Percentiles rank a stretch among this genome's conserved stretches.
Evolutionary conservation across 2,329 filamentous ascomycete species (phyloP).

Genomic region (Trichoderma guizhouense): DNA sequence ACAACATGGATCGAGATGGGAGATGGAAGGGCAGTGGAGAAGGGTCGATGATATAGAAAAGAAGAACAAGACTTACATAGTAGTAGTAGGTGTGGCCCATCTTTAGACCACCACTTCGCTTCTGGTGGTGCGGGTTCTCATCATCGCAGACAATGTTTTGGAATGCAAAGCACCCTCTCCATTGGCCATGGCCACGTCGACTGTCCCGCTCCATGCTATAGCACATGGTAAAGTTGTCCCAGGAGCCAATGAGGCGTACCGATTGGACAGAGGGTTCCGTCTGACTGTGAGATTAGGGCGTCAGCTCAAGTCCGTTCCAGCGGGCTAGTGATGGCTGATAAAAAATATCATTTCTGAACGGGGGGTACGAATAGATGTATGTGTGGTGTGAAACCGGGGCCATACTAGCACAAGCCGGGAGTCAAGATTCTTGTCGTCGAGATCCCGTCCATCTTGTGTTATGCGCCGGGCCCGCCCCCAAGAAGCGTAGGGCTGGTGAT

Average conservation of each 20-base stretch:
- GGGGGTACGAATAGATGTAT: background rate
- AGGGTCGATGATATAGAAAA: slow-evolving; percentile 18
- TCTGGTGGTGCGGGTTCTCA: slow-evolving; percentile 43
- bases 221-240: slow-evolving; percentile 84
- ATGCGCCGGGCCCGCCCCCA: background rate
- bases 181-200: slow-evolving; percentile 70
- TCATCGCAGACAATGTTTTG: slow-evolving; percentile 82
- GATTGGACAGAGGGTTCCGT: slow-evolving; percentile 60
- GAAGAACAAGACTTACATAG: slow-evolving; percentile 56
- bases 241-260: slow-evolving; percentile 83
- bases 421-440: background rate
- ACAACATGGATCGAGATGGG: background rate
- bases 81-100: slow-evolving; percentile 96
- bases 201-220: slow-evolving; percentile 80
- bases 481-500: slow-evolving; percentile 9
- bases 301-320: slow-evolving; percentile 23
- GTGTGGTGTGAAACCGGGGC: slow-evolving; percentile 10
- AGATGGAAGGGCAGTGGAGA: background rate
- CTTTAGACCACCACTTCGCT: slow-evolving; percentile 74
- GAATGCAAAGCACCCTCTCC: slow-evolving; percentile 86
- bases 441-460: background rate
- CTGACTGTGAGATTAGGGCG: slow-evolving; percentile 43
- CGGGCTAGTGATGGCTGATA: background rate
- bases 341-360: background rate
- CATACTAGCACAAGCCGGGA: slow-evolving; percentile 9